A percentile compares a stretch with the other conserved stretches of the same genome.
phyloP scores from a whole-genome alignment of 345 rosid genomes.

The Salix caprea region DNA sequence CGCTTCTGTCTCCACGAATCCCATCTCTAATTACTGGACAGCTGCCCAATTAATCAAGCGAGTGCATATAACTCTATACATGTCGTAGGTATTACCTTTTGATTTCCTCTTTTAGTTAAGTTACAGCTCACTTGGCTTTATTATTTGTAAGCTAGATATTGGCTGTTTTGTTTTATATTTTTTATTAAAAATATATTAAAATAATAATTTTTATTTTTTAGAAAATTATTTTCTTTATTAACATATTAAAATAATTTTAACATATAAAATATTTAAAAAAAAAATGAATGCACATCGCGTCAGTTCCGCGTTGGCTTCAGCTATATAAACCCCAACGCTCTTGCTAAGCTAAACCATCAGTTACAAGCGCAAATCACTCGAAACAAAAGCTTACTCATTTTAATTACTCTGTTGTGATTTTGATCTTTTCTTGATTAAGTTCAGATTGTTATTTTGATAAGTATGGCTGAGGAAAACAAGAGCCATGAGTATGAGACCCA shows the following conservation, averaged over 20 bases:
- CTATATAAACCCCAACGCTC: slow-evolving; percentile 28
- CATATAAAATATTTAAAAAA: too few relatives aligned
- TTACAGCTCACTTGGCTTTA: not conserved
- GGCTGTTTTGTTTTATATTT: too few relatives aligned
- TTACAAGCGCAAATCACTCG: not conserved
- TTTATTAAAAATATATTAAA: too few relatives aligned
- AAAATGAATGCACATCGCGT: slow-evolving; percentile 15
- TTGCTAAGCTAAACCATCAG: not conserved
- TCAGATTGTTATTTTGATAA: not conserved
- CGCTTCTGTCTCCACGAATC: not conserved
- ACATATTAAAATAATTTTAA: too few relatives aligned
- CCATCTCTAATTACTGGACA: not conserved
- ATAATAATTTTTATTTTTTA: too few relatives aligned
- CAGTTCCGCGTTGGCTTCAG: slow-evolving; percentile 23
- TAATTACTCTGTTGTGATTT: not conserved
- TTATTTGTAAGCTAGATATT: not conserved
- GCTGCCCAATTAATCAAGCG: not conserved
- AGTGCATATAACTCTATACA: fast-evolving
- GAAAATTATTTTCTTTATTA: too few relatives aligned
- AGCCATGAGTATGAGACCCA: slow-evolving; percentile 41
- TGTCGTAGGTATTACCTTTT: not conserved
- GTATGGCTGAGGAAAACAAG: slow-evolving; percentile 60
- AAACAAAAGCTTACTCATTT: not conserved
- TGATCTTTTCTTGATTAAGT: not conserved
- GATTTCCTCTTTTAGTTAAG: not conserved